Conservation (phyloP, 257 asterid species). For the Solanum boliviense region DNA sequence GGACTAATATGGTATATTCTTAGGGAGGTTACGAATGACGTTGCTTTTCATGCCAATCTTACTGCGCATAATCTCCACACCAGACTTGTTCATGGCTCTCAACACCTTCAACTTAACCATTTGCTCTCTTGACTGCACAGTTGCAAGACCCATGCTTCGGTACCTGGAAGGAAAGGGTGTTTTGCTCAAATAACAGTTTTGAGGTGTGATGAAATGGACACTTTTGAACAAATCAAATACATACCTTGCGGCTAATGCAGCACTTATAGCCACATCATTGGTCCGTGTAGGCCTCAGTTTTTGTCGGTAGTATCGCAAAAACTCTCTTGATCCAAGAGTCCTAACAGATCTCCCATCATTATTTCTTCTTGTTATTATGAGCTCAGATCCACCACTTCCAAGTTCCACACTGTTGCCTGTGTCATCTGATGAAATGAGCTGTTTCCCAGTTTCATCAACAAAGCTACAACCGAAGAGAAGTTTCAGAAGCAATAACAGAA, state of each 20-base stretch:
- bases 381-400: conserved; percentile 78
- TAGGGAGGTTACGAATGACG: conserved; percentile 86
- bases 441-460: conserved; percentile 54
- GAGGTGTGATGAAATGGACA: background rate
- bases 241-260: conserved; percentile 64
- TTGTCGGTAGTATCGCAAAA: conserved; percentile 79
- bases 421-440: conserved; percentile 47
- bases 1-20: conserved; percentile 50
- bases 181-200: background rate
- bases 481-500: background rate
- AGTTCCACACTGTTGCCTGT: conserved; percentile 39
- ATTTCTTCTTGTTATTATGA: conserved; percentile 35
- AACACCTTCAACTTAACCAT: conserved; percentile 66
- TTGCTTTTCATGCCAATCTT: conserved; percentile 92
- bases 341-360: conserved; percentile 29
- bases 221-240: background rate
- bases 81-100: conserved; percentile 61
- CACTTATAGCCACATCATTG: conserved; percentile 33
- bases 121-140: conserved; percentile 72
- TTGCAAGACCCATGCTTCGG: conserved; percentile 78
- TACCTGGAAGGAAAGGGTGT: conserved; percentile 29
- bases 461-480: conserved; percentile 22
- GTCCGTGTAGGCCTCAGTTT: conserved; percentile 70
- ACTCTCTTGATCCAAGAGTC: conserved; percentile 96
- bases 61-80: conserved; percentile 72